Percentiles rank a stretch among this genome's conserved stretches.
These are phyloP conservation scores for Theobroma grandiflorum DNA, from an alignment of 441 rosid species.

Conservation along the genomic window DNA sequence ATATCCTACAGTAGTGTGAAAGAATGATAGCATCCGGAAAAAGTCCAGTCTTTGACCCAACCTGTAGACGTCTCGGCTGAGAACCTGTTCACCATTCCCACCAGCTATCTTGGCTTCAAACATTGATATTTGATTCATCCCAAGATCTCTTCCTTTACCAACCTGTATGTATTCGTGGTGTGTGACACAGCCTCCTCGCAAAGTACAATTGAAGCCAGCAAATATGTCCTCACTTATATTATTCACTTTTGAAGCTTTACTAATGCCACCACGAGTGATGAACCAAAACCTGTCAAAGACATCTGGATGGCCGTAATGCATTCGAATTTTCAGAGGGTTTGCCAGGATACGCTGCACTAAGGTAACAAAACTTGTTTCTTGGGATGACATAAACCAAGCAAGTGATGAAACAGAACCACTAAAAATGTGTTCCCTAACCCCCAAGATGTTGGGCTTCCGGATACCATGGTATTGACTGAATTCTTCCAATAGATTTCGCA, in stretches of 20 bases:
- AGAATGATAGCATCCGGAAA: slow-evolving; percentile 70
- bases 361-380: slow-evolving; percentile 73
- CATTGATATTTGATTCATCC: slow-evolving; percentile 71
- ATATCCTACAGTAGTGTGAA: slow-evolving; percentile 68
- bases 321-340: slow-evolving; percentile 64
- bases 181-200: slow-evolving; percentile 74
- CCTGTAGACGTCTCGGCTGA: slow-evolving; percentile 73
- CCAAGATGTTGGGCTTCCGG: slow-evolving; percentile 70
- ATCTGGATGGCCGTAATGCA: slow-evolving; percentile 84
- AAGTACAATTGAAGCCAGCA: slow-evolving; percentile 72
- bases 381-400: slow-evolving; percentile 81
- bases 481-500: slow-evolving; percentile 73
- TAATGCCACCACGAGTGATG: slow-evolving; percentile 68
- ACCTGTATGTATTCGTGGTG: slow-evolving; percentile 81
- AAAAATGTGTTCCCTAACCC: slow-evolving; percentile 74
- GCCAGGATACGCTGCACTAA: slow-evolving; percentile 74
- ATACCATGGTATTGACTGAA: slow-evolving; percentile 53
- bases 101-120: slow-evolving; percentile 76
- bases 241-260: slow-evolving; percentile 71
- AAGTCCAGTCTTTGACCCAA: slow-evolving; percentile 73
- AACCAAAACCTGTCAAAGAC: slow-evolving; percentile 79
- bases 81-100: slow-evolving; percentile 75
- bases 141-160: slow-evolving; percentile 80
- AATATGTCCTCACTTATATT: slow-evolving; percentile 76
- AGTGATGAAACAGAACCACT: slow-evolving; percentile 78